phyloP scores from a whole-genome alignment of 768 basidiomycete genomes.

The Lactarius deliciosus region DNA sequence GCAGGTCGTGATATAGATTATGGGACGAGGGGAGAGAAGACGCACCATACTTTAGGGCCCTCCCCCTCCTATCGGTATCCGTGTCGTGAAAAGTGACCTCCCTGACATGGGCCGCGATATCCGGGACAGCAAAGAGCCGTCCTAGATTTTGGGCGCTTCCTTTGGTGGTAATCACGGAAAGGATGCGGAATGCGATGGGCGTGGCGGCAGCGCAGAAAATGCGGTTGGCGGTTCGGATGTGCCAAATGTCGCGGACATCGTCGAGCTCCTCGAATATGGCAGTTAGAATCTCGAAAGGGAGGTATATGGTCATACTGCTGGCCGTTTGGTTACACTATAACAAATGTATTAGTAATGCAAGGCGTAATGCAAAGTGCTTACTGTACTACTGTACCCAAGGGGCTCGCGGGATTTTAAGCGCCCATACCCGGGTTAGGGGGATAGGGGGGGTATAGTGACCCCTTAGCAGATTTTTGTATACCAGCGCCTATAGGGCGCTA shows the following conservation, averaged over 20 bases:
- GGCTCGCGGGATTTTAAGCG: too few relatives aligned
- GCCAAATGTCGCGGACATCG: background rate
- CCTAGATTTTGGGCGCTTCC: background rate
- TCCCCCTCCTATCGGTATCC: background rate
- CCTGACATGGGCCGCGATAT: background rate
- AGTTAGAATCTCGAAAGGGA: background rate
- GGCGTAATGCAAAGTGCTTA: too few relatives aligned
- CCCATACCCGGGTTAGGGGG: too few relatives aligned
- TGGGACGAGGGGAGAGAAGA: background rate
- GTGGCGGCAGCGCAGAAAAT: background rate
- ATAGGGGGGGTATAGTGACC: too few relatives aligned
- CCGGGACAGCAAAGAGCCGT: background rate
- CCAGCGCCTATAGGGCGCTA: too few relatives aligned
- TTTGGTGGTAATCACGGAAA: background rate
- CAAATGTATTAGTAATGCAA: too few relatives aligned
- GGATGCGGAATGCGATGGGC: conserved; percentile 2
- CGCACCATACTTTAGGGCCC: background rate
- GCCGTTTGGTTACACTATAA: background rate
- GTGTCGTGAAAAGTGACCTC: background rate
- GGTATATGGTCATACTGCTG: background rate
- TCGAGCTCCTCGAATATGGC: background rate
- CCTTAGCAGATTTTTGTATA: too few relatives aligned
- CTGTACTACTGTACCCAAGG: too few relatives aligned
- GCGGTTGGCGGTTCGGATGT: background rate
- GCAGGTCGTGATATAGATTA: background rate